Percentiles rank a stretch among this genome's conserved stretches.
Evolutionary conservation across 1,284 basidiomycete genomes (phyloP).

Genomic region (Mycena sp.): DNA sequence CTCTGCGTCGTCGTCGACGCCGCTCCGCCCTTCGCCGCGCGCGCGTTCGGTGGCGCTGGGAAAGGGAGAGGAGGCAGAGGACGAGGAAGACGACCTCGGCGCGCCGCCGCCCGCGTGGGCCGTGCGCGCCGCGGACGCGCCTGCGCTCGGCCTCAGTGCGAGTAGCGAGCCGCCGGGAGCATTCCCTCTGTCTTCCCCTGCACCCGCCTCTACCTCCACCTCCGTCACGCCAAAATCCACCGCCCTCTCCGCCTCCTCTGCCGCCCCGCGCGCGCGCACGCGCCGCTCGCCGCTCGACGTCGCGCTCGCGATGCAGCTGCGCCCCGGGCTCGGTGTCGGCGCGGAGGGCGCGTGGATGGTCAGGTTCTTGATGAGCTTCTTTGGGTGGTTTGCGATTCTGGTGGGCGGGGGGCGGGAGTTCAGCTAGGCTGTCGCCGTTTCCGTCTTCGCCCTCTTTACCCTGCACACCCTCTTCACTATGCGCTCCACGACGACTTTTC

Average conservation of each 20-base stretch:
- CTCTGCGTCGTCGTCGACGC: background rate
- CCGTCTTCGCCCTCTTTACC: too few species aligned
- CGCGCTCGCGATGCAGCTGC: conserved; percentile 79
- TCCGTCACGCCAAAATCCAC: background rate
- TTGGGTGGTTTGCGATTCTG: conserved; percentile 75
- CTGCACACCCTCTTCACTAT: too few species aligned
- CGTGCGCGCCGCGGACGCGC: conserved; percentile 33
- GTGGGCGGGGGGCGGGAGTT: conserved; percentile 36
- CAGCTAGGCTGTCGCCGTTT: too few species aligned
- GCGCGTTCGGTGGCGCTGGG: background rate
- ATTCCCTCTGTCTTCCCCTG: background rate
- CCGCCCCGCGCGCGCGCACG: conserved; percentile 22
- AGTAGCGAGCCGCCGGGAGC: background rate
- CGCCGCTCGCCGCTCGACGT: conserved; percentile 64
- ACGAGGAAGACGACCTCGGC: background rate
- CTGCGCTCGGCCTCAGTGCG: conserved; percentile 28
- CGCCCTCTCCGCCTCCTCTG: background rate
- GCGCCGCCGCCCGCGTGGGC: conserved; percentile 33
- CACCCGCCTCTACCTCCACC: background rate
- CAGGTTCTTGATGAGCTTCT: conserved; percentile 78
- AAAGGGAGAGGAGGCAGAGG: background rate
- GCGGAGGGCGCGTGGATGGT: conserved; percentile 83
- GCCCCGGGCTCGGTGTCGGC: conserved; percentile 70
- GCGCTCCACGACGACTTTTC: too few species aligned
- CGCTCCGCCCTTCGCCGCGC: too few species aligned